Evolutionary conservation across 176 grass and related monocot genomes (phyloP).

Genomic region (Carex myosuroides): DNA sequence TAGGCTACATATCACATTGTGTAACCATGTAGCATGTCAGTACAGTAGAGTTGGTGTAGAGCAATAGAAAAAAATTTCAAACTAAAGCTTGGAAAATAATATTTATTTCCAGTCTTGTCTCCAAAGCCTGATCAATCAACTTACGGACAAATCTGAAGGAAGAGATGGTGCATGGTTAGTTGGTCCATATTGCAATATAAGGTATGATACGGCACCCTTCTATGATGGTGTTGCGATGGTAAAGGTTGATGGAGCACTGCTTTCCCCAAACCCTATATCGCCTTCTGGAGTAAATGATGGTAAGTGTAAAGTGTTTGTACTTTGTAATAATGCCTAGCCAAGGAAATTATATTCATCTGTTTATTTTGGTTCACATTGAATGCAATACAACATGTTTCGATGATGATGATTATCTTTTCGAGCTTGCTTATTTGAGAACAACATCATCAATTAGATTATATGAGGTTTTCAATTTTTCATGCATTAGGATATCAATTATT

Average conservation of each 20-base stretch:
- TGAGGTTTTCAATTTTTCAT: neutral
- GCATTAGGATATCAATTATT: neutral
- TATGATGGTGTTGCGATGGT: conserved; percentile 19
- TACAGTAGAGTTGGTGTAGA: neutral
- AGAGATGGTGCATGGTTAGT: conserved; percentile 30
- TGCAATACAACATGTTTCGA: neutral
- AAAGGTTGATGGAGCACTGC: neutral
- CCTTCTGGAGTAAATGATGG: neutral
- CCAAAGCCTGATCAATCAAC: neutral
- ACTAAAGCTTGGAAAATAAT: neutral
- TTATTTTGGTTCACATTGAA: neutral
- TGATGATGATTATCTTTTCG: neutral
- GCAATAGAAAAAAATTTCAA: neutral
- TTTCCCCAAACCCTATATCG: neutral
- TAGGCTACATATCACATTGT: neutral
- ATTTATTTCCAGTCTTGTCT: conserved; percentile 27
- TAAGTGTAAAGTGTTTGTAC: neutral
- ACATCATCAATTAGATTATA: neutral
- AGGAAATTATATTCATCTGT: neutral
- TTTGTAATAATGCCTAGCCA: neutral
- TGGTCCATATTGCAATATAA: conserved; percentile 35
- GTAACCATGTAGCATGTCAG: neutral
- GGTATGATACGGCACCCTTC: conserved; percentile 38
- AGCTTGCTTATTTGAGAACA: neutral
- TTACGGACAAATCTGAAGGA: neutral